These are phyloP conservation scores for Hirsutella rhossiliensis DNA, from an alignment of 2,329 filamentous ascomycete genomes.

Conservation along the genomic window DNA sequence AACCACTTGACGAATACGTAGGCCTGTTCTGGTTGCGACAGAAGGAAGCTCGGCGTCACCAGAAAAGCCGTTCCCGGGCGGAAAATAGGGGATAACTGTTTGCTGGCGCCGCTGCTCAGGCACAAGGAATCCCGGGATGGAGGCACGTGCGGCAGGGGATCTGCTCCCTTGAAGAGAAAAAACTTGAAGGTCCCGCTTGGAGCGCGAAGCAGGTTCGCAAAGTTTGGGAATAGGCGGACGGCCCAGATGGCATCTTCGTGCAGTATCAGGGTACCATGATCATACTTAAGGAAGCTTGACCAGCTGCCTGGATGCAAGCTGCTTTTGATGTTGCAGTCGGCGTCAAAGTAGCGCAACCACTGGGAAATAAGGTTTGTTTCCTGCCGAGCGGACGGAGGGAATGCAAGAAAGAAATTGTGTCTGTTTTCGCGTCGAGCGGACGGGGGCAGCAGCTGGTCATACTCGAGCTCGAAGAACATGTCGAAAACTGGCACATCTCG, in stretches of 20 bases:
- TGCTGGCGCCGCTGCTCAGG: slow-evolving; percentile 3
- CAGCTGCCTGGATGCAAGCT: slow-evolving; percentile 32
- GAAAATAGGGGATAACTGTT: slow-evolving; percentile 17
- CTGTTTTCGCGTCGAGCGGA: slow-evolving; percentile 6
- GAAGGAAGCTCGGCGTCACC: slow-evolving; percentile 29
- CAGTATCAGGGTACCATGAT: slow-evolving; percentile 25
- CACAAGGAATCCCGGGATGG: background rate
- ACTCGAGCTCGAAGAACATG: slow-evolving; percentile 19
- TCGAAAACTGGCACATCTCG: slow-evolving; percentile 11
- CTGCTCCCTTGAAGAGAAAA: slow-evolving; percentile 26
- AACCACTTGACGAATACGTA: slow-evolving; percentile 24
- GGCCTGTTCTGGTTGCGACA: slow-evolving; percentile 22
- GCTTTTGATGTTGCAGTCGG: slow-evolving; percentile 28
- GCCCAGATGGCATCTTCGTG: slow-evolving; percentile 28
- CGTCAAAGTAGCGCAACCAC: slow-evolving; percentile 31
- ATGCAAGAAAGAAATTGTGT: slow-evolving; percentile 34
- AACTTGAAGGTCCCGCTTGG: slow-evolving; percentile 17
- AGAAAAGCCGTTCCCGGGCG: slow-evolving; percentile 20
- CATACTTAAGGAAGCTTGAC: slow-evolving; percentile 26
- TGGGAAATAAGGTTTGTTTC: slow-evolving; percentile 25
- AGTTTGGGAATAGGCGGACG: slow-evolving; percentile 25
- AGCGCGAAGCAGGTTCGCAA: slow-evolving; percentile 20
- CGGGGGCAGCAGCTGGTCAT: slow-evolving; percentile 15
- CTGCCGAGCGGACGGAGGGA: slow-evolving; percentile 25
- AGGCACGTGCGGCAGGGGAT: slow-evolving; percentile 8